phyloP scores from a whole-genome alignment of 139 green algal species.

The Ulvella scutata region DNA sequence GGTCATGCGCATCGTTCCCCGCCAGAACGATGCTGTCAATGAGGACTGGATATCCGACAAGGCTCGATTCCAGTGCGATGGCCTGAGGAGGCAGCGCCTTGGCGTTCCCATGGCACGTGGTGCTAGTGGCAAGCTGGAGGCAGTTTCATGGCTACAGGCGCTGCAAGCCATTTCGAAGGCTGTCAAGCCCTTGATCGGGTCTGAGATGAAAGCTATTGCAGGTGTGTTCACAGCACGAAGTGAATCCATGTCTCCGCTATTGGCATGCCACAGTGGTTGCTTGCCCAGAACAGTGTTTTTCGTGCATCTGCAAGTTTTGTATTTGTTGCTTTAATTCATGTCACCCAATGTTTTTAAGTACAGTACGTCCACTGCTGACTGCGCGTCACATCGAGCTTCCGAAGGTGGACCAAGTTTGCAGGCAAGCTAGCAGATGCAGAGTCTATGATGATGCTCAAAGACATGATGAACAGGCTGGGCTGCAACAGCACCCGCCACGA shows the following conservation, averaged over 20 bases:
- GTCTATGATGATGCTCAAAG: slow-evolving; percentile 78
- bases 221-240: too few species aligned
- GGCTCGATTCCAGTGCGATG: slow-evolving; percentile 92
- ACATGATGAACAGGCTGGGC: slow-evolving; percentile 44
- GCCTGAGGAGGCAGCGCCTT: slow-evolving; percentile 82
- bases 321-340: too few species aligned
- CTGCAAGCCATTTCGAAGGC: slow-evolving; percentile 36
- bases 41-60: slow-evolving; percentile 99
- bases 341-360: too few species aligned
- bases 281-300: too few species aligned
- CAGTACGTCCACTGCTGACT: too few species aligned
- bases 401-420: too few species aligned
- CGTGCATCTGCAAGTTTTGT: too few species aligned
- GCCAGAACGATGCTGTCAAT: slow-evolving; percentile 91
- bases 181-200: slow-evolving; percentile 23
- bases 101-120: slow-evolving; percentile 67
- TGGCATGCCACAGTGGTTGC: too few species aligned
- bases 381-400: too few species aligned
- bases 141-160: slow-evolving; percentile 55
- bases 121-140: neutral
- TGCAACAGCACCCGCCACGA: slow-evolving; percentile 49
- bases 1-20: slow-evolving; percentile 89
- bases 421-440: slow-evolving; percentile 91
- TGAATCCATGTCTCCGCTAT: too few species aligned
- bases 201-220: slow-evolving; percentile 63